These are phyloP conservation scores for Evansstolkia leycettana DNA, from an alignment of 495 filamentous ascomycete species.

Conservation along the genomic window DNA sequence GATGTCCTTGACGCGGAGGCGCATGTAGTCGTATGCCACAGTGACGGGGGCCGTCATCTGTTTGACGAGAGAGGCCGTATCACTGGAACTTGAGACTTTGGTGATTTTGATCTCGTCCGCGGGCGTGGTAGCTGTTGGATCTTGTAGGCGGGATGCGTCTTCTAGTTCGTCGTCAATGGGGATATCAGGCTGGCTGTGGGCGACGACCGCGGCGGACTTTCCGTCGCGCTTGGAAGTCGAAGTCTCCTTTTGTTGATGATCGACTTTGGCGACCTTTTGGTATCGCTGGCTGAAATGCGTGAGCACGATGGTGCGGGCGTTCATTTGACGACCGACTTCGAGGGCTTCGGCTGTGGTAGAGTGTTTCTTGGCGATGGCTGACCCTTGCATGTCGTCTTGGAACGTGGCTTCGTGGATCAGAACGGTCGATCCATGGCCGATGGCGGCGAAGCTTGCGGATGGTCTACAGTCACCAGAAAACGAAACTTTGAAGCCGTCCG, in stretches of 20 bases:
- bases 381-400: slow-evolving; percentile 63
- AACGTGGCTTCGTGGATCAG: slow-evolving; percentile 96
- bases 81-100: background rate
- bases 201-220: slow-evolving; percentile 5
- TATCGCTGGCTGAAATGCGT: slow-evolving; percentile 98
- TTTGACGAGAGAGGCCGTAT: background rate
- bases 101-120: background rate
- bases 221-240: slow-evolving; percentile 12
- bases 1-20: slow-evolving; percentile 70
- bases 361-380: slow-evolving; percentile 83
- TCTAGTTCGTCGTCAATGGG: background rate
- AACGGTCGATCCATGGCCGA: slow-evolving; percentile 65
- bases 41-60: slow-evolving; percentile 40
- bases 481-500: slow-evolving; percentile 68
- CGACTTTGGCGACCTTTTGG: slow-evolving; percentile 49
- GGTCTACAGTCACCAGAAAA: slow-evolving; percentile 92
- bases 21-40: slow-evolving; percentile 86
- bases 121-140: background rate
- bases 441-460: slow-evolving; percentile 48
- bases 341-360: slow-evolving; percentile 77
- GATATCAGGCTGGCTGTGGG: background rate
- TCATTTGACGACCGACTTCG: slow-evolving; percentile 62
- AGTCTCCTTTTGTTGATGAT: slow-evolving; percentile 6
- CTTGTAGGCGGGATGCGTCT: slow-evolving; percentile 3
- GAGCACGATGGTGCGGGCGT: slow-evolving; percentile 59